Evolutionary conservation across 2,329 filamentous ascomycete species (phyloP).

Genomic region (Diaporthe sp.): DNA sequence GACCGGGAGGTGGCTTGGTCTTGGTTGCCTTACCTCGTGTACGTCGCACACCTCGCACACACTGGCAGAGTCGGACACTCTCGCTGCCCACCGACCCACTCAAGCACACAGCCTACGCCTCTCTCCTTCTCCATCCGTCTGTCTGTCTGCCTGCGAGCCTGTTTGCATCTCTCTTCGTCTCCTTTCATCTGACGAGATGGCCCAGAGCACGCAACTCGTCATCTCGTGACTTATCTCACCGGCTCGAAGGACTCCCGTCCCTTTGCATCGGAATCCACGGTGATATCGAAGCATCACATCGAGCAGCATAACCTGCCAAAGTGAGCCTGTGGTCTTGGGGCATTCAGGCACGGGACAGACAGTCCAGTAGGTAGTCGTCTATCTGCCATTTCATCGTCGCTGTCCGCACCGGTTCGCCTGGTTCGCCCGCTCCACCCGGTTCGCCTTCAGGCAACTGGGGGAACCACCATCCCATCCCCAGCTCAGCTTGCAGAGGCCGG

Average conservation of each 20-base stretch:
- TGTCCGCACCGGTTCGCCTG: constrained; percentile 12
- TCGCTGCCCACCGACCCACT: neutral
- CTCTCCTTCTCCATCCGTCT: neutral
- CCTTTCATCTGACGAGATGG: neutral
- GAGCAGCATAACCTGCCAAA: neutral
- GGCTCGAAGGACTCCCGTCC: neutral
- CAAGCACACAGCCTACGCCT: neutral
- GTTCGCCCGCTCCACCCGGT: constrained; percentile 1
- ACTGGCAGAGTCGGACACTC: neutral
- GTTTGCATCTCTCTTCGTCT: no score
- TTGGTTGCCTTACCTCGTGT: constrained; percentile 30
- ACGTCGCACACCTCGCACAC: no score
- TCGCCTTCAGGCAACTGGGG: constrained; percentile 17
- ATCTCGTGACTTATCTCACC: constrained; percentile 6
- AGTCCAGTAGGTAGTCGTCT: neutral
- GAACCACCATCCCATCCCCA: neutral
- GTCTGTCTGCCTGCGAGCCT: no score
- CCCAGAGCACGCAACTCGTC: neutral
- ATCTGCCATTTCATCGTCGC: neutral
- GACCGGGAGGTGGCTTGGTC: constrained; percentile 16
- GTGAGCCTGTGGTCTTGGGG: neutral
- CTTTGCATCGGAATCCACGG: neutral
- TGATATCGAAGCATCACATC: neutral
- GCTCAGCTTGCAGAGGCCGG: neutral
- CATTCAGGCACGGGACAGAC: neutral